A percentile compares a stretch with the other conserved stretches of the same genome.
Evolutionary conservation across 1,284 basidiomycete species (phyloP).

Genomic region (Malassezia sympodialis): DNA sequence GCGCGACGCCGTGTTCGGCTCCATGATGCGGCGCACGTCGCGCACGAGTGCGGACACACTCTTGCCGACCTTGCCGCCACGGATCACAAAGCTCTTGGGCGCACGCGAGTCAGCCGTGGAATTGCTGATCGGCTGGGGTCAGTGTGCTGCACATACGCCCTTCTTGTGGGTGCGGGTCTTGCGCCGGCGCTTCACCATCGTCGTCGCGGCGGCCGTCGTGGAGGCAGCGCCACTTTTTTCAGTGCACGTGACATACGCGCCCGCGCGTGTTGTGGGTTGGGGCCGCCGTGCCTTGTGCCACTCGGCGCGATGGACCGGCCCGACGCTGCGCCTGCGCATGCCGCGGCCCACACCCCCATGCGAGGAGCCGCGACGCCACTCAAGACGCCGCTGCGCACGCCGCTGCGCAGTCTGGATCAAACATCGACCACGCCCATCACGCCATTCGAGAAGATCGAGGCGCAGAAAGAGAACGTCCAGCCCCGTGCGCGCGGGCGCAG

Average conservation of each 20-base stretch:
- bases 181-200: conserved; percentile 19
- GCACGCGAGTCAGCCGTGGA: conserved; percentile 24
- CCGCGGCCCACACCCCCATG: conserved; percentile 2
- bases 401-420: conserved; percentile 36
- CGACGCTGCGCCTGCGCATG: conserved; percentile 3
- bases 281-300: background rate
- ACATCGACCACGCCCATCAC: conserved; percentile 45
- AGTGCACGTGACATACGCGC: conserved; percentile 15
- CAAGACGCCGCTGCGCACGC: conserved; percentile 38
- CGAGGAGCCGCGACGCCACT: conserved; percentile 20
- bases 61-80: conserved; percentile 79
- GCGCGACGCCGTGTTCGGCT: conserved; percentile 89
- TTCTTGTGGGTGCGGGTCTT: conserved; percentile 46
- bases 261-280: conserved; percentile 6
- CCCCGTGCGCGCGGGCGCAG: conserved; percentile 54
- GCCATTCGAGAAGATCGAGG: conserved; percentile 49
- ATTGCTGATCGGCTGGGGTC: conserved; percentile 25
- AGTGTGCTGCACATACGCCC: conserved; percentile 13
- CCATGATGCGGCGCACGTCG: conserved; percentile 89
- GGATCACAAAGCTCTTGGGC: conserved; percentile 68
- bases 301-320: background rate
- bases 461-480: conserved; percentile 58
- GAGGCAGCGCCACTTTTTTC: conserved; percentile 3
- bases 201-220: background rate
- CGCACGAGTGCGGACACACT: conserved; percentile 79